Conservation (phyloP, 164 flowering plant genomes). For the Magnolia sinica region DNA sequence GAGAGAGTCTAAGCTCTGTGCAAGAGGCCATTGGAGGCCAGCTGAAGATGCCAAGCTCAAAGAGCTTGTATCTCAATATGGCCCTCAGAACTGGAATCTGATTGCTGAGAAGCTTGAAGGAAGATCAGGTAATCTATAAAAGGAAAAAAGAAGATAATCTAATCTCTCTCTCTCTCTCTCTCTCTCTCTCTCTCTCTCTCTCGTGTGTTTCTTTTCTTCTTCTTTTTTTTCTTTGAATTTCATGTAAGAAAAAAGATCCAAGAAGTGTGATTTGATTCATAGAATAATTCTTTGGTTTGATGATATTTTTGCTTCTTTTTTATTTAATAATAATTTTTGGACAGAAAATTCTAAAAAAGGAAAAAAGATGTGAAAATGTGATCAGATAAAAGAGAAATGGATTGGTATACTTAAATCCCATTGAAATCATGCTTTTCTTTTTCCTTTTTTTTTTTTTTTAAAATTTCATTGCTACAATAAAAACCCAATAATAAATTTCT, state of each 20-base stretch:
- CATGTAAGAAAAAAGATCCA: neutral
- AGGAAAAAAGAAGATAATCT: no score
- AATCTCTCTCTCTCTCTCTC: no score
- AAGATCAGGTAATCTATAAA: constrained; percentile 54
- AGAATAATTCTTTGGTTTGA: neutral
- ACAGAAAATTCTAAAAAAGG: neutral
- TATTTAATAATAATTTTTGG: neutral
- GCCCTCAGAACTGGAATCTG: constrained; percentile 84
- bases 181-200: no score
- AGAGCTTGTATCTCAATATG: constrained; percentile 57
- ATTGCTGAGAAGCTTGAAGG: constrained; percentile 76
- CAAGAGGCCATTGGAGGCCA: constrained; percentile 84
- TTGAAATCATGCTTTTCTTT: neutral
- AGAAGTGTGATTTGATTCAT: neutral
- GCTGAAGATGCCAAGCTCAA: constrained; percentile 66
- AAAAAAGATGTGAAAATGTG: no score
- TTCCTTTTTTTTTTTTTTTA: neutral
- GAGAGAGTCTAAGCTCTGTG: constrained; percentile 37
- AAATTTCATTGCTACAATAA: neutral
- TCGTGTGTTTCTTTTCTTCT: no score
- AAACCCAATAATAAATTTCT: neutral
- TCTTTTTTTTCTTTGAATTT: no score
- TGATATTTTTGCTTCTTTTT: neutral
- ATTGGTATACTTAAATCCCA: neutral
- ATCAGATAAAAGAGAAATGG: no score